These are phyloP conservation scores for Russula ochroleuca DNA, from an alignment of 768 basidiomycete species.

Conservation along the genomic window DNA sequence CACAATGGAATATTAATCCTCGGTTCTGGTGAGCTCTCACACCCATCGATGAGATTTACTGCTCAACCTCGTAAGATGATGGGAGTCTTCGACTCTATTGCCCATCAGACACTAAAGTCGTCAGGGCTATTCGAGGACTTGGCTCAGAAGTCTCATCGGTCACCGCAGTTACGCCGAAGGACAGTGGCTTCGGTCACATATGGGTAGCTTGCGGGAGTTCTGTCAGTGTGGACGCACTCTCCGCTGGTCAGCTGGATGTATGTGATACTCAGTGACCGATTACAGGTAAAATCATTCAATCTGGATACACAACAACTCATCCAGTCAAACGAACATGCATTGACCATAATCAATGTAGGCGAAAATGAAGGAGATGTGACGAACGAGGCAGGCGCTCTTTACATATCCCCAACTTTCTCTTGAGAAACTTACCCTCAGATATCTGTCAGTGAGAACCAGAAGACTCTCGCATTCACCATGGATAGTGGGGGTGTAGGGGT, in stretches of 20 bases:
- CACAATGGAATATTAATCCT: constrained; percentile 49
- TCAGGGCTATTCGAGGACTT: constrained; percentile 26
- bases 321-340: constrained; percentile 47
- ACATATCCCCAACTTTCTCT: constrained; percentile 16
- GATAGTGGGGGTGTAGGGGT: constrained; percentile 69
- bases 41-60: not conserved
- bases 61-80: constrained; percentile 48
- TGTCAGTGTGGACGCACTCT: constrained; percentile 37
- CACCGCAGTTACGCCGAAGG: constrained; percentile 39
- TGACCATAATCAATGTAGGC: constrained; percentile 43
- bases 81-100: constrained; percentile 27
- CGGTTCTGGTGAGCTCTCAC: constrained; percentile 51
- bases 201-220: constrained; percentile 65
- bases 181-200: constrained; percentile 40
- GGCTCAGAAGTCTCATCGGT: constrained; percentile 62
- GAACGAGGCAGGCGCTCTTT: constrained; percentile 55
- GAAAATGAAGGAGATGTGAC: constrained; percentile 52
- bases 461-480: constrained; percentile 57
- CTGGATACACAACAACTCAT: constrained; percentile 52
- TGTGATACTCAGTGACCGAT: not conserved
- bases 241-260: not conserved
- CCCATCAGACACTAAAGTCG: constrained; percentile 19
- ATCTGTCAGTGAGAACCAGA: constrained; percentile 51
- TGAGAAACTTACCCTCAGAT: constrained; percentile 53
- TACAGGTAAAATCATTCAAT: constrained; percentile 41